Base-by-base conservation (phyloP, 2,329 filamentous ascomycete genomes). In the Ophiostoma triangulosporum region DNA sequence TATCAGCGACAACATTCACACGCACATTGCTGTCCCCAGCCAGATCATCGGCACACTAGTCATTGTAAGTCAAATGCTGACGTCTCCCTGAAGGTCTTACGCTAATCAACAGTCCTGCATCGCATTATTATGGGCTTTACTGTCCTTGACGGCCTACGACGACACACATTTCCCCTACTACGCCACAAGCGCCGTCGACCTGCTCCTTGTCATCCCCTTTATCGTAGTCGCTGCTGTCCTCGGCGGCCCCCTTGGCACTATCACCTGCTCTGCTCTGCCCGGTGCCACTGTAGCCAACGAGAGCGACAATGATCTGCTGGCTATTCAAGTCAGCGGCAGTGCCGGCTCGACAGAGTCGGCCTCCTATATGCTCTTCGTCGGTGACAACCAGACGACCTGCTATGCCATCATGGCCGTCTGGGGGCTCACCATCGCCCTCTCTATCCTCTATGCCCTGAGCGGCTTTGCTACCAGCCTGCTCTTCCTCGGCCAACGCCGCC, bases 401-500 rank as follows among this genome's bases (percentile, higher is more conserved):
- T 81, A 83, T 63, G 82, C 93, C 72, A 81, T 89, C 66, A 94
- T 95, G 75, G 80, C 85, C 15, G 79, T 93, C 59, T 95, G 89
- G 90, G 89, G 88, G 1, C 69, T 95, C 56, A 79, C 81, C 65
- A 90, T 95, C 66, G 82, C 82, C 4, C 76, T 94, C 50, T 88
- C 82, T 65, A 77, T 86, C 43, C 69, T 88, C 33, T 87, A 86
- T 62, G 74, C 78, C 57, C 75, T 86, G 56, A 83, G 80, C 2
- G 69, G 73, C 46, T 67, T 83, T 50, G 73, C 77, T 46, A 76
- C 73, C 29, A 67, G 72, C 53, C 79, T 80, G 60, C 70, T 88
- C 36, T 86, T 81, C 78, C 75, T 77, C 58, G 75, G 77, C 62
- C 78, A 77, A 68, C 63, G 67, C 45, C 56, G 58, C 12, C 12